Conservation (phyloP, 2,329 filamentous ascomycete genomes). For the Lecanoromycetidae sp. region DNA sequence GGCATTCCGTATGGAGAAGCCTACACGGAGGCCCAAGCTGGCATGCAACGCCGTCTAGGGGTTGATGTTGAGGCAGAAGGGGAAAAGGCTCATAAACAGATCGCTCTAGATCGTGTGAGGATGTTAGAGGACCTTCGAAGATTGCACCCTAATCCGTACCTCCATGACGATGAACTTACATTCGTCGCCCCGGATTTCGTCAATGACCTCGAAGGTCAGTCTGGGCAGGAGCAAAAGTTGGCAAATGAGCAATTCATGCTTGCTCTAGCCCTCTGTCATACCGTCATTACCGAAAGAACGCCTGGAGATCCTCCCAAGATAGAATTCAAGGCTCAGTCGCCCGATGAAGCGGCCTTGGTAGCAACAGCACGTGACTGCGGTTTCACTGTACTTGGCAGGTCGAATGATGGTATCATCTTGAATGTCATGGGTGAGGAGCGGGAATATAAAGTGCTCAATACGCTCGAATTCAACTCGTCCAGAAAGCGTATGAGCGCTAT, state of each 20-base stretch:
- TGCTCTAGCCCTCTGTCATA: slow-evolving; percentile 87
- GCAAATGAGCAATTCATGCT: slow-evolving; percentile 90
- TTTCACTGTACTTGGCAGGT: slow-evolving; percentile 76
- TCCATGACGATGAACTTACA: slow-evolving; percentile 79
- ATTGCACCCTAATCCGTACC: slow-evolving; percentile 78
- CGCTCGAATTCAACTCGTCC: slow-evolving; percentile 92
- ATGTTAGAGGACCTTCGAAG: slow-evolving; percentile 63
- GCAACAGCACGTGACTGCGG: slow-evolving; percentile 90
- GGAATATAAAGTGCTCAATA: slow-evolving; percentile 80
- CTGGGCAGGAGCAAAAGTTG: slow-evolving; percentile 60
- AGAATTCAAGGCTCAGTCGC: slow-evolving; percentile 92
- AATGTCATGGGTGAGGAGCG: slow-evolving; percentile 79
- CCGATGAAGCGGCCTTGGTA: slow-evolving; percentile 89
- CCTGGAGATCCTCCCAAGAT: slow-evolving; percentile 87
- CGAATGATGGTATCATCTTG: slow-evolving; percentile 67
- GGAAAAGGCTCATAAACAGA: slow-evolving; percentile 60
- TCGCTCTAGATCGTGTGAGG: slow-evolving; percentile 60
- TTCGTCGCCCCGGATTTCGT: slow-evolving; percentile 89
- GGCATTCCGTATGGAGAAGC: slow-evolving; percentile 94
- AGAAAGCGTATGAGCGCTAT: slow-evolving; percentile 98
- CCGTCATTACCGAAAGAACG: slow-evolving; percentile 79
- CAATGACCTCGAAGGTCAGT: slow-evolving; percentile 64
- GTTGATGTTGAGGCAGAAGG: slow-evolving; percentile 74
- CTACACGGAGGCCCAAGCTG: slow-evolving; percentile 91
- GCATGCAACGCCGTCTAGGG: slow-evolving; percentile 86